phyloP scores from a whole-genome alignment of 345 rosid species.

The Tarenaya hassleriana region DNA sequence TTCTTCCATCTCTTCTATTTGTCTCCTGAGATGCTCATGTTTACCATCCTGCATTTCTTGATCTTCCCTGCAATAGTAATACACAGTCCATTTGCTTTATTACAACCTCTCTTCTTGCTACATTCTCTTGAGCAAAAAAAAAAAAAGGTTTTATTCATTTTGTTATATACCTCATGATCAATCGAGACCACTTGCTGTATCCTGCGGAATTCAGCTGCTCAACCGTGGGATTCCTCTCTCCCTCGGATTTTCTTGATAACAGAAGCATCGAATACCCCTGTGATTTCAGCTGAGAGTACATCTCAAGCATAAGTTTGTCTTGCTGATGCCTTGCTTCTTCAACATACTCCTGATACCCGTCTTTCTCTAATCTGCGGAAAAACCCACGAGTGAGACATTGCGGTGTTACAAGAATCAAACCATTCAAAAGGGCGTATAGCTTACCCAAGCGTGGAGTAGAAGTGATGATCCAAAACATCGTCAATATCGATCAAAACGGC shows the following conservation, averaged over 20 bases:
- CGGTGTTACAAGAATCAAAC: slow-evolving; percentile 6
- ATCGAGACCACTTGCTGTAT: slow-evolving; percentile 47
- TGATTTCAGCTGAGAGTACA: slow-evolving; percentile 46
- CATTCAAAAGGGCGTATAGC: slow-evolving; percentile 14
- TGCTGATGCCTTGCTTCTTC: slow-evolving; percentile 40
- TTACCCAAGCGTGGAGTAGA: slow-evolving; percentile 3
- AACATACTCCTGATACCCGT: slow-evolving; percentile 26
- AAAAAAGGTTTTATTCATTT: background rate
- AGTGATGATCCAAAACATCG: slow-evolving; percentile 32
- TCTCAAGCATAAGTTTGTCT: slow-evolving; percentile 28
- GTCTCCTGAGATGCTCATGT: slow-evolving; percentile 32
- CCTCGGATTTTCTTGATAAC: slow-evolving; percentile 45
- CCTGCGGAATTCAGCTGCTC: slow-evolving; percentile 48
- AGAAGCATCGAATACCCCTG: slow-evolving; percentile 58
- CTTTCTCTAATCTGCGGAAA: slow-evolving; percentile 29
- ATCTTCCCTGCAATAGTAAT: slow-evolving; percentile 43
- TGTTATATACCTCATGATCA: slow-evolving; percentile 67
- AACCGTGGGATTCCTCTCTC: slow-evolving; percentile 29
- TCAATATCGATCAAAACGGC: slow-evolving; percentile 66
- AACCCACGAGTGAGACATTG: background rate
- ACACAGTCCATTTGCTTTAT: background rate
- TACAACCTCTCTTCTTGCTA: background rate
- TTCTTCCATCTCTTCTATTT: slow-evolving; percentile 28
- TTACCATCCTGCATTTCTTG: slow-evolving; percentile 36
- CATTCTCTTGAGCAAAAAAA: background rate